Evolutionary conservation across 1,139 yeast genomes (phyloP), one percentile per base, ranked within the genome.

Genomic region (Kazachstania sp.): DNA sequence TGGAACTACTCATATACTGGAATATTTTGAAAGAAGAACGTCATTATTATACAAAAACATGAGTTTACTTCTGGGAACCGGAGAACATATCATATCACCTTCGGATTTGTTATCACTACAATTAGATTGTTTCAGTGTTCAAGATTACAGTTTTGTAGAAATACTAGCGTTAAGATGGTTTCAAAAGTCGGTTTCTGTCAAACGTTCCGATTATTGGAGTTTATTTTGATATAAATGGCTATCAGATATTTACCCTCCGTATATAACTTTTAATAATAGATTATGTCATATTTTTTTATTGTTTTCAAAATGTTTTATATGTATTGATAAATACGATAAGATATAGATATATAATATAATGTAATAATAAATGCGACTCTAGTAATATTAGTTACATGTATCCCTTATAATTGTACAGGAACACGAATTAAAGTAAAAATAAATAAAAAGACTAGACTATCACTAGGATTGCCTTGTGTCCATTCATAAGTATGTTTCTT

Each of bases 41-140:
- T 36, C 32, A 15, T 3, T 41, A 7, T 48, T 62, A 36, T 49
- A 51, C 41, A 51, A 54, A 28, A 47, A 44, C 23, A 37, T 61
- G 12, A 47, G 53, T 19, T 46, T 49, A 3, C 42, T 54, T 3
- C 41, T 60, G 49, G 49, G 45, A 8, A 52, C 47, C 18, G 56
- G 52, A 18, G 37, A 49, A 2, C 49, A 56, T 2, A 39, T 39
- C 4, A 36, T 58, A 4, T 51, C 61, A 9, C 56, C 58, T 23
- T 43, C 47, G n/a, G 50, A 52, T 39, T 51, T 56, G 42, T 51
- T 47, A 18, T 51, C 52, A 20, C 44, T 58, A 51, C 54, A 53
- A 40, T 46, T 61, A 20, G 67, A 61, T 49, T 61, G 63, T 49
- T 65, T 63, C 48, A 60, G 64, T 48, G 35, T 43, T 19, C 60